Evolutionary conservation across 2,329 filamentous ascomycete species (phyloP), one percentile per base, ranked within the genome.

Genomic region (Aspergillus intermedius): DNA sequence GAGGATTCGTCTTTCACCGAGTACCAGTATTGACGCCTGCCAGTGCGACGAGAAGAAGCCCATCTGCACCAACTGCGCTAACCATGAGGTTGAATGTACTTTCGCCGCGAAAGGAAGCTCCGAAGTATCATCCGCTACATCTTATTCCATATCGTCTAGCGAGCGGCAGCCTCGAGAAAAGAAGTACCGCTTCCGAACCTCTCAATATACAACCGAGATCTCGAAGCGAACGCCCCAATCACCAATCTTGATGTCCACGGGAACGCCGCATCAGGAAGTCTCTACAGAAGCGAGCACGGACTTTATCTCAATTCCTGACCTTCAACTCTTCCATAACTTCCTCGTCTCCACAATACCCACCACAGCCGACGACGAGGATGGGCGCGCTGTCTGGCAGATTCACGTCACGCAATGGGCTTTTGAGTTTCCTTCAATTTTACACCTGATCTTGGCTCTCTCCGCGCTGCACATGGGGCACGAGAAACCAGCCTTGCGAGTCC

Each of bases 41-140:
- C 57, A 67, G 65, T 68, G 65, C 44, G 65, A 67, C 34, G 65
- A 68, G 49, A 62, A 58, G 39, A 60, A 56, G 13, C 64, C 64
- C 6, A 44, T 46, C 8, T 68, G 64, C 49, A 47, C 47, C 6
- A 65, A 65, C 37, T 68, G 65, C 45, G 23, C 49, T 15, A 54
- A 59, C 8, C 63, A 65, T 46, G 53, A 55, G 8, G 53, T 62
- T 10, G 54, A 58, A 25, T 68, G 65, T 45, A 56, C 57, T 44
- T 66, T 62, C 32, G 37, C 44, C 47, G 48, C 6, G 19, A 49
- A 15, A 37, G 49, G 1, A 19, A 39, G 44, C 34, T n/a, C 4
- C 44, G 48, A n/a, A 46, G n/a, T 59, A 47, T 41, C 54, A 53
- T 6, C 64, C 59, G 48, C 52, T 43, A 23, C 54, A 15, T 8